Conservation (phyloP, 1,139 yeast genomes). For the Yamadazyma mexicana region DNA sequence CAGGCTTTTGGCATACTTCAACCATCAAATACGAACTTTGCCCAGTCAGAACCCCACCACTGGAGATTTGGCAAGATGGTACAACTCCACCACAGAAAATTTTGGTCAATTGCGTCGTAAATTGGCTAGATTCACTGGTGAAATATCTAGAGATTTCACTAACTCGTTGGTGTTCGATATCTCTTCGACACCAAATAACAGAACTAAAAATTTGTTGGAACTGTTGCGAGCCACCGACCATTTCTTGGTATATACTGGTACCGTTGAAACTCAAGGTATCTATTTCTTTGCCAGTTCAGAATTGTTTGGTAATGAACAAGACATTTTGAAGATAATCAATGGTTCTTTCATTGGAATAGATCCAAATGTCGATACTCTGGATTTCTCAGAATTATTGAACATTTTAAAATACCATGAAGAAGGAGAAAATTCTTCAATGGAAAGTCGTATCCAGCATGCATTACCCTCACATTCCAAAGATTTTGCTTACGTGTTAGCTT, state of each 20-base stretch:
- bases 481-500: constrained; percentile 65
- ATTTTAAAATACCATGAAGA: constrained; percentile 20
- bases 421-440: constrained; percentile 18
- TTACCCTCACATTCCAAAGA: constrained; percentile 30
- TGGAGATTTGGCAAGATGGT: constrained; percentile 75
- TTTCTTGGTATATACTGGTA: constrained; percentile 74
- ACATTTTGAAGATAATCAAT: constrained; percentile 42
- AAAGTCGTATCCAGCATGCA: constrained; percentile 16
- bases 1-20: constrained; percentile 69
- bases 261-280: constrained; percentile 72
- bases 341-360: constrained; percentile 46
- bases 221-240: constrained; percentile 65
- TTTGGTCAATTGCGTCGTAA: constrained; percentile 85
- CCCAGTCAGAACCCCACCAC: constrained; percentile 46
- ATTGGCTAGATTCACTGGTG: constrained; percentile 72
- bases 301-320: constrained; percentile 45
- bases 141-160: constrained; percentile 69
- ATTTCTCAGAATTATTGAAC: constrained; percentile 34
- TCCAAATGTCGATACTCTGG: constrained; percentile 25
- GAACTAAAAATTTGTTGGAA: constrained; percentile 56
- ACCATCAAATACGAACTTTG: constrained; percentile 69
- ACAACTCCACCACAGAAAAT: constrained; percentile 77
- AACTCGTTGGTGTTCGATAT: constrained; percentile 73
- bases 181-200: constrained; percentile 46
- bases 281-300: constrained; percentile 70